Conservation (phyloP, 129 eudicot genomes). For the Centrapalus pauciflorus region DNA sequence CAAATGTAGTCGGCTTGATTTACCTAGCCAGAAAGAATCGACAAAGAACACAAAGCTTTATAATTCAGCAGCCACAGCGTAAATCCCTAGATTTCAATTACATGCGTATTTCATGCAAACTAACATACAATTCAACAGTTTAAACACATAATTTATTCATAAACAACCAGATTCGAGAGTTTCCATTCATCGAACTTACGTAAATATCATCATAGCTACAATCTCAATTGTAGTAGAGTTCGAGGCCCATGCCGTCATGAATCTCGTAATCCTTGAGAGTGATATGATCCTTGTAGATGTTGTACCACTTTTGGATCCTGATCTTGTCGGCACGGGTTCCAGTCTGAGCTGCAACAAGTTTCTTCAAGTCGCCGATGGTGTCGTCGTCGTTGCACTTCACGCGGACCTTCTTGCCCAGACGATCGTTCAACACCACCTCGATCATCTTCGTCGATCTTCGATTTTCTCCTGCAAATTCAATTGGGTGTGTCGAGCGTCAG, state of each 20-base stretch:
- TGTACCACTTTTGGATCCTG: slow-evolving; percentile 88
- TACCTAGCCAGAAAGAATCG: background rate
- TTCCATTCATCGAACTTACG: slow-evolving; percentile 17
- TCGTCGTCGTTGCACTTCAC: slow-evolving; percentile 95
- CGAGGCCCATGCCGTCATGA: slow-evolving; percentile 97
- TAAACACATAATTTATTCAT: slow-evolving; percentile 8
- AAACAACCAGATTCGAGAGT: slow-evolving; percentile 20
- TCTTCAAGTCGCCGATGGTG: slow-evolving; percentile 85
- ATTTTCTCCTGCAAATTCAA: background rate
- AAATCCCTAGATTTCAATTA: slow-evolving; percentile 1
- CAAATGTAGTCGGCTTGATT: background rate
- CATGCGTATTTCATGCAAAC: slow-evolving; percentile 5
- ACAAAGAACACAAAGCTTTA: slow-evolving; percentile 11
- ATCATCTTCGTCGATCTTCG: slow-evolving; percentile 45
- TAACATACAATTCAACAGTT: slow-evolving; percentile 9
- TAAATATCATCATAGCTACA: background rate
- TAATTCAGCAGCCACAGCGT: slow-evolving; percentile 7
- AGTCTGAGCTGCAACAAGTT: slow-evolving; percentile 89
- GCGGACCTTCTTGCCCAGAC: slow-evolving; percentile 87
- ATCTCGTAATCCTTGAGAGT: slow-evolving; percentile 83
- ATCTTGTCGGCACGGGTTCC: slow-evolving; percentile 88
- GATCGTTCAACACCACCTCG: slow-evolving; percentile 93
- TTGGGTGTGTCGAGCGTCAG: background rate
- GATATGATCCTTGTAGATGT: slow-evolving; percentile 76
- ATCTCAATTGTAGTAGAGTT: slow-evolving; percentile 70